These are phyloP conservation scores for Tremellales sp. DNA, from an alignment of 1,284 basidiomycete genomes.

Conservation along the genomic window DNA sequence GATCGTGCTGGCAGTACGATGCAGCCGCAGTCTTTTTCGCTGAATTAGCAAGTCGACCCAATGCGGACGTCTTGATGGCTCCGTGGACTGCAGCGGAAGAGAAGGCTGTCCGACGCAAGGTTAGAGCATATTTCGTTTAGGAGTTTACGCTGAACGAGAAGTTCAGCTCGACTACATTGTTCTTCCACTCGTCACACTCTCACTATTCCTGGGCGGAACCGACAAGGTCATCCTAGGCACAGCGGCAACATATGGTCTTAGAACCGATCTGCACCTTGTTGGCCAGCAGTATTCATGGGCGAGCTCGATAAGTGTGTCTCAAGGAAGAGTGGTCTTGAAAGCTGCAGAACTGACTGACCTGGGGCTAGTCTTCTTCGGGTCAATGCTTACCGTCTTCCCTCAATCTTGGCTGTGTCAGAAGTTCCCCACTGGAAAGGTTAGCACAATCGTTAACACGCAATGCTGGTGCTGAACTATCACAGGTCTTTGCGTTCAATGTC, in stretches of 20 bases:
- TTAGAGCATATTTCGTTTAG: conserved; percentile 2
- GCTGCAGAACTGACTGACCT: neutral
- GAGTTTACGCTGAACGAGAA: neutral
- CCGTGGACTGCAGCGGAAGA: conserved; percentile 25
- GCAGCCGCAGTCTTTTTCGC: conserved; percentile 22
- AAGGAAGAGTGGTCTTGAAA: too few species aligned
- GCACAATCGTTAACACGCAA: neutral
- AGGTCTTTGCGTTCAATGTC: conserved; percentile 14
- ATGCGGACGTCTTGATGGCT: conserved; percentile 21
- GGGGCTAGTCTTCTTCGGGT: conserved; percentile 22
- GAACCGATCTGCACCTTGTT: conserved; percentile 17
- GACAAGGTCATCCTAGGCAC: conserved; percentile 31
- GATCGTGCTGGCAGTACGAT: conserved; percentile 15
- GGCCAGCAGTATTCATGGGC: conserved; percentile 29
- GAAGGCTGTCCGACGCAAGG: conserved; percentile 18
- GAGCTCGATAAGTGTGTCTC: conserved; percentile 16
- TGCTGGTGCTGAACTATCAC: neutral
- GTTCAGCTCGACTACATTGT: conserved; percentile 22
- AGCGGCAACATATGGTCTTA: conserved; percentile 19
- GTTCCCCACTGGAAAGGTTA: conserved; percentile 16
- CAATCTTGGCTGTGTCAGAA: conserved; percentile 20
- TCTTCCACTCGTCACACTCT: conserved; percentile 14
- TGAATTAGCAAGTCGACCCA: conserved; percentile 15
- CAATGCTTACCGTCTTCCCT: conserved; percentile 20
- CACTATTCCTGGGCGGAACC: conserved; percentile 6